Base-by-base conservation (phyloP, 352 stramenopile genomes). In the Pythium myriotylum region DNA sequence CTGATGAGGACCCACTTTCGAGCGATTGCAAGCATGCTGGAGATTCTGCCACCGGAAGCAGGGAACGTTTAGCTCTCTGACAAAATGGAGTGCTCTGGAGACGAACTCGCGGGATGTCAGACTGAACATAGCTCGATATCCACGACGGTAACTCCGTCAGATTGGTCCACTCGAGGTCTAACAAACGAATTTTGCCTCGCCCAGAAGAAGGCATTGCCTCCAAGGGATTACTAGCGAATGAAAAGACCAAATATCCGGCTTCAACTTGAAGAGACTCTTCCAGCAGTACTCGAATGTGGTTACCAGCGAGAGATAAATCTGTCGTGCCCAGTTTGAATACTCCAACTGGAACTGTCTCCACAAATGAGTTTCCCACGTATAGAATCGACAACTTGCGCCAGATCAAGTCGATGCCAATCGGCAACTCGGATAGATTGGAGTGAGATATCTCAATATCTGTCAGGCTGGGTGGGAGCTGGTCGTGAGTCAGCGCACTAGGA, bases 251-350 rank as follows among this genome's bases (percentile, higher is more conserved):
- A 24, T 54, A 54, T 5, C 27, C 24, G 17, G 17, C 47, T 40
- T 3, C 29, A 16, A n/a, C 3, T 54, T 3, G 12, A 33, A 26
- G n/a, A 39, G 19, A 35, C 29, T 35, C 10, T 5, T 49, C 23
- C 6, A 19, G 45, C 23, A 49, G 43, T 48, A 22, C 39, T 32
- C 6, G 13, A 22, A 62, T 62, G 13, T 27, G 23, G 26, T 62
- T 62, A 14, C 45, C 45, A n/a, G 54, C 48, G 3, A 62, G 27
- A 2, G 54, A 62, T 20, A 62, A 54, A 19, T 62, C 54, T 26
- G 1, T 5, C 10, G 29, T 10, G 29, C 29, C 29, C 29, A 35
- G 29, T 35, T 35, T 35, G 29, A 35, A 35, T 35, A 35, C 29
- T 5, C 29, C 29, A 10, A 10, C 17, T 23, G 13, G 19, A 58